Base-by-base conservation (phyloP, 2,329 filamentous ascomycete genomes). In the Pestalotiopsis sp. region DNA sequence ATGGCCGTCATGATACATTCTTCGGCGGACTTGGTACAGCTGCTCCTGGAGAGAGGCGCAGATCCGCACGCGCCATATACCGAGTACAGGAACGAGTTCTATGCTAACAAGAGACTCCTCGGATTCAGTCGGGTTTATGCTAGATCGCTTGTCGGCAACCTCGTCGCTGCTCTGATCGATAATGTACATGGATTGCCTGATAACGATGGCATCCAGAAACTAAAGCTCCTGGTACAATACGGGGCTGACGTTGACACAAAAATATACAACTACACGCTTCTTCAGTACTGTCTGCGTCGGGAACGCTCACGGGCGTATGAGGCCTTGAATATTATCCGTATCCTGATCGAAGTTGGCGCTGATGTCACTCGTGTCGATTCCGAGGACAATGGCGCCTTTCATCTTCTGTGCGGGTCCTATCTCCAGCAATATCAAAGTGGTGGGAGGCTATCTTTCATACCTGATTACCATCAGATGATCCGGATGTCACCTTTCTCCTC, bases 41-140 rank as follows among this genome's bases (percentile, higher is more conserved):
- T 62, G 59, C 59, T 62, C 36, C 59, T 62, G 27, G 59, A 62
- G 59, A 62, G 25, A 62, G 59, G 59, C 59, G 59, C 59, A 17
- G 59, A 62, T 62, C 59, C 31, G 59, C 36, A 36, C 31, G 36
- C 36, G 59, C 59, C 59, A 62, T 62, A 39, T 62, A 62, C 59
- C 4, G 13, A 31, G 59, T 62, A 62, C 31, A 62, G 59, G 36
- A 31, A 62, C 31, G 23, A 23, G 23, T 62, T 62, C 59, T 62
- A 62, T 31, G 36, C 59, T 23, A 31, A 23, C 31, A 31, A 38
- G 59, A 62, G 20, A 31, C 59, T 62, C 59, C 59, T 23, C 36
- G 59, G 59, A 38, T 38, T 62, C 59, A 31, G 36, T 36, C 59
- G 36, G 31, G 59, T 31, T 31, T 62, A 62, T 62, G 59, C 12